These are phyloP conservation scores for Amanita fuliginea DNA, from an alignment of 768 basidiomycete species.

Conservation along the genomic window DNA sequence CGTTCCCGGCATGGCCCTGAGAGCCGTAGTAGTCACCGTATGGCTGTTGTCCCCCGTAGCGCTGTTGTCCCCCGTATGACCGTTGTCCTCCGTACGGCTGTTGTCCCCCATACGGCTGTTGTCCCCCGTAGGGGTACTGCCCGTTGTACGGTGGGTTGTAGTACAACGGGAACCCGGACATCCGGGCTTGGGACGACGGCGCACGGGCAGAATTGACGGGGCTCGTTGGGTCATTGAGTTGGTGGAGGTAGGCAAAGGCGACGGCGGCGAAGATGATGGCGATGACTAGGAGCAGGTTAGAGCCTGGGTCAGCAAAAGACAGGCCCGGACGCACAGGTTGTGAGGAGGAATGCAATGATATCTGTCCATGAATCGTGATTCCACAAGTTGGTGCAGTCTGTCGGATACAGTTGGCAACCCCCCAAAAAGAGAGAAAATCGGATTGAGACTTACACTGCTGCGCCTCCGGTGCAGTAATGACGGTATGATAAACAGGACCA, in stretches of 20 bases:
- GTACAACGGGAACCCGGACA: slow-evolving; percentile 30
- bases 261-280: slow-evolving; percentile 51
- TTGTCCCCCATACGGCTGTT: slow-evolving; percentile 12
- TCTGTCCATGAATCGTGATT: slow-evolving; percentile 55
- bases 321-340: slow-evolving; percentile 33
- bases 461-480: slow-evolving; percentile 29
- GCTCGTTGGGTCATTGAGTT: slow-evolving; percentile 59
- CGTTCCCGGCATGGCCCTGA: neutral
- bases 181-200: slow-evolving; percentile 27
- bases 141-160: slow-evolving; percentile 53
- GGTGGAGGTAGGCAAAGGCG: slow-evolving; percentile 65
- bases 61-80: slow-evolving; percentile 19
- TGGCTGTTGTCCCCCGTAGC: slow-evolving; percentile 13
- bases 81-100: slow-evolving; percentile 19
- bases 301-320: neutral
- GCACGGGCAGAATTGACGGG: slow-evolving; percentile 38
- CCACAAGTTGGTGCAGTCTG: slow-evolving; percentile 59
- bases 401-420: neutral
- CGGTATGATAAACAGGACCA: slow-evolving; percentile 27
- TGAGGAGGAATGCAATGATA: slow-evolving; percentile 52
- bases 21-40: slow-evolving; percentile 13
- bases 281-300: slow-evolving; percentile 28
- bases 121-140: no score
- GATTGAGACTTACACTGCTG: slow-evolving; percentile 26
- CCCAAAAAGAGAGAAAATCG: no score